Evolutionary conservation across 345 rosid species (phyloP).

Genomic region (Rhodamnia rubescens): DNA sequence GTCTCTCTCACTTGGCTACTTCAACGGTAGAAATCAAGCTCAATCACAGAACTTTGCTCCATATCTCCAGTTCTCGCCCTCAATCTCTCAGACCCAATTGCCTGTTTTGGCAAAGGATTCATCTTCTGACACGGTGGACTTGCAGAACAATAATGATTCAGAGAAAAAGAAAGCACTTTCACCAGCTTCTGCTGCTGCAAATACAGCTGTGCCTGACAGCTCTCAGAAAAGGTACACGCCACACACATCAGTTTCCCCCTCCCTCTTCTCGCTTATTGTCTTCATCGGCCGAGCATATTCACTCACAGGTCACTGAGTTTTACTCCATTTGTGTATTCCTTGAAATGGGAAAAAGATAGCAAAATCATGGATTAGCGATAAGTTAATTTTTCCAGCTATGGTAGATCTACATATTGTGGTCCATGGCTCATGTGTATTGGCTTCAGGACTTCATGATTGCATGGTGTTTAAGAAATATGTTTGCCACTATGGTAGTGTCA

Average conservation of each 20-base stretch:
- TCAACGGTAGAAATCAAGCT: slow-evolving; percentile 2
- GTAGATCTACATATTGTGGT: neutral
- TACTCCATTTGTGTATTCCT: neutral
- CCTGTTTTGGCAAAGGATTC: neutral
- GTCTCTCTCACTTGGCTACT: slow-evolving; percentile 39
- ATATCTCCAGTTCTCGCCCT: neutral
- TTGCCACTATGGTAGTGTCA: neutral
- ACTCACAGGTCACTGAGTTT: neutral
- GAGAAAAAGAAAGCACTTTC: slow-evolving; percentile 29
- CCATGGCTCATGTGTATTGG: neutral
- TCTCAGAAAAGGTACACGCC: slow-evolving; percentile 57
- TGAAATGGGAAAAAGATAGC: neutral
- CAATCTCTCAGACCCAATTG: neutral
- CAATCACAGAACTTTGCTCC: neutral
- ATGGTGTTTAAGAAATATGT: neutral
- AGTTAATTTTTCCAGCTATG: neutral
- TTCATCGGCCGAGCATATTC: neutral
- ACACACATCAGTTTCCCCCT: neutral
- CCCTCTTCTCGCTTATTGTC: neutral
- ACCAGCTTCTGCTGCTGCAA: neutral
- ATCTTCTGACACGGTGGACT: neutral
- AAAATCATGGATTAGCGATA: neutral
- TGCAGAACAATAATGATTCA: neutral
- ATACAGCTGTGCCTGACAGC: slow-evolving; percentile 38
- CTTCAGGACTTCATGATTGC: neutral